phyloP scores from a whole-genome alignment of 2,329 filamentous ascomycete species.

The Tolypocladium capitatum region DNA sequence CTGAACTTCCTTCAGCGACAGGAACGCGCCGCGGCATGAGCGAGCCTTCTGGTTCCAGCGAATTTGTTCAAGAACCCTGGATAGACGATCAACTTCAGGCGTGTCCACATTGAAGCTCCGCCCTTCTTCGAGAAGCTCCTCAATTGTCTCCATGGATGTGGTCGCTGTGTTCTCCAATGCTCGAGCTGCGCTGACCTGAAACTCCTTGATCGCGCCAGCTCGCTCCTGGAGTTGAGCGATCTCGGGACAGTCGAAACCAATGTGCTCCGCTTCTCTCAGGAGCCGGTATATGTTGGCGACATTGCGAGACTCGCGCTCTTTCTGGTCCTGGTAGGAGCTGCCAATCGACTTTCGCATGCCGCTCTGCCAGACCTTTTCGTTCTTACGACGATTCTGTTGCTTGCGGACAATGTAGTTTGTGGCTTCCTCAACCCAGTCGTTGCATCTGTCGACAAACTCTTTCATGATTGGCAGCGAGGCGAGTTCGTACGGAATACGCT shows the following conservation, averaged over 20 bases:
- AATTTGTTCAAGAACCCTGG: constrained; percentile 68
- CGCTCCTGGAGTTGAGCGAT: constrained; percentile 77
- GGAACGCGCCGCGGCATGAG: constrained; percentile 45
- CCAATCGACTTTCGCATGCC: constrained; percentile 56
- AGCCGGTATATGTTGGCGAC: constrained; percentile 80
- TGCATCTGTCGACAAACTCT: constrained; percentile 88
- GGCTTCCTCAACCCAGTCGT: constrained; percentile 95
- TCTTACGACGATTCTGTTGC: constrained; percentile 93
- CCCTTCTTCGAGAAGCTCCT: constrained; percentile 82
- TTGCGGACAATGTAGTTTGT: constrained; percentile 94
- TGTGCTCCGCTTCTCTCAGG: constrained; percentile 67
- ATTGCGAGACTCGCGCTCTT: constrained; percentile 75
- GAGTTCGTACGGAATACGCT: constrained; percentile 86
- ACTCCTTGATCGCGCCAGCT: constrained; percentile 69
- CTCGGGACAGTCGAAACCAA: constrained; percentile 89
- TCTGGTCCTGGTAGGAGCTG: constrained; percentile 47
- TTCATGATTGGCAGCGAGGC: constrained; percentile 69
- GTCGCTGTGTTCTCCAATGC: constrained; percentile 54
- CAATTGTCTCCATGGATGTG: constrained; percentile 60
- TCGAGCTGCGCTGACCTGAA: constrained; percentile 61
- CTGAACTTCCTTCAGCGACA: constrained; percentile 66
- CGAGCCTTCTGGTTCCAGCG: constrained; percentile 78
- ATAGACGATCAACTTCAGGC: constrained; percentile 72
- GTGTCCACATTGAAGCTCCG: constrained; percentile 84
- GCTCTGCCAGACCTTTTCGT: constrained; percentile 73